These are phyloP conservation scores for Cystobasidium onofrii DNA, from an alignment of 768 basidiomycete genomes.

Conservation along the genomic window DNA sequence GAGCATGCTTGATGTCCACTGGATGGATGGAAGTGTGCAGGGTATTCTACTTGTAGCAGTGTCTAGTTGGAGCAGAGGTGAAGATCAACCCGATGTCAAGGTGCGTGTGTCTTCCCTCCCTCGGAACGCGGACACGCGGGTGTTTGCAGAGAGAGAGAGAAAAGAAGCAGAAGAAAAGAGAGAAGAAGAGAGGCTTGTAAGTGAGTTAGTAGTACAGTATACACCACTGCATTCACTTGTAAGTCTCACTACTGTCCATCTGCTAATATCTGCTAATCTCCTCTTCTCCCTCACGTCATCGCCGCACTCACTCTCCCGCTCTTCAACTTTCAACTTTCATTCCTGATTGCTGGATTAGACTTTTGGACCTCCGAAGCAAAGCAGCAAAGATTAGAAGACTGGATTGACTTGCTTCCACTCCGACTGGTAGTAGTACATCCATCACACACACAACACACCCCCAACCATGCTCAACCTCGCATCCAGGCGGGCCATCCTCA, in stretches of 20 bases:
- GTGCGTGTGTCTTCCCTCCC: not conserved
- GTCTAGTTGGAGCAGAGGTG: not conserved
- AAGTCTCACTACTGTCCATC: not conserved
- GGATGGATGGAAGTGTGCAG: not conserved
- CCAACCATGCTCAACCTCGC: conserved; percentile 1
- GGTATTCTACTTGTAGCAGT: not conserved
- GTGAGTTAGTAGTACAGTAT: too few species aligned
- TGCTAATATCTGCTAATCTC: too few species aligned
- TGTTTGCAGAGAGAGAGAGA: not conserved
- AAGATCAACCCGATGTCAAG: not conserved
- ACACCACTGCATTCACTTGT: too few species aligned
- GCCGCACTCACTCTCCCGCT: not conserved
- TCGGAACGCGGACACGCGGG: not conserved
- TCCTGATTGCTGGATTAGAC: too few species aligned
- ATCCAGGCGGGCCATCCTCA: not conserved
- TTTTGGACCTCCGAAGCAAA: too few species aligned
- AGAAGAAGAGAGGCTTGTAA: not conserved
- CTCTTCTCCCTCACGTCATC: not conserved
- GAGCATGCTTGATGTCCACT: not conserved
- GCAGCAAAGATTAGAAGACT: not conserved
- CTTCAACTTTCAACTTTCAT: too few species aligned
- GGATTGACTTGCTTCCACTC: not conserved
- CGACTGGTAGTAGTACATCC: not conserved
- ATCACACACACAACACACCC: not conserved
- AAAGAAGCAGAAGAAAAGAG: not conserved